Base-by-base conservation (phyloP, 2,329 filamentous ascomycete genomes). In the Incumbomyces delicatus region DNA sequence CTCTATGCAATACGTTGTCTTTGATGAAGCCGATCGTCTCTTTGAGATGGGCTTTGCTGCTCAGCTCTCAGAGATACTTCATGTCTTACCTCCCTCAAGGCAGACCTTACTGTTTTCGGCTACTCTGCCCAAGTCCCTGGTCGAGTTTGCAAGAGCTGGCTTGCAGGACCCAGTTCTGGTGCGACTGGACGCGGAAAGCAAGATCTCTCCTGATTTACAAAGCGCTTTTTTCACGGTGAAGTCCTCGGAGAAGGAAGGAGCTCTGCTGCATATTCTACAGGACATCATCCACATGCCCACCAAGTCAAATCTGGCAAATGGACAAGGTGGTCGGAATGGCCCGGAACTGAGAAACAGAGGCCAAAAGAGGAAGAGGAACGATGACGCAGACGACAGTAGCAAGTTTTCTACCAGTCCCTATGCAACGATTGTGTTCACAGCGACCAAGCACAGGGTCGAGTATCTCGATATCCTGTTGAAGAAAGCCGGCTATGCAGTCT, bases 31-130 rank as follows among this genome's bases (percentile, higher is more conserved):
- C 1, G 92, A 98, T 73, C 79, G 92, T 45, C 73, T 98, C 16
- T 98, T 98, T 65, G 92, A 98, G 63, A 95, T 98, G 90, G 94
- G 92, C 57, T 98, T 98, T 62, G 88, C 89, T 3, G 81, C 86
- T 2, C 92, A 98, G 61, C 72, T 98, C 56, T 84, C 85, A 1
- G 92, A 98, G 63, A 96, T 96, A 71, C 70, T 98, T 43, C 81
- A 95, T 60, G 85, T 88, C 0, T 71, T 98, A 13, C 92, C 94
- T 1, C 71, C 78, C 0, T 85, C 82, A 18, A 77, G 94, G 49
- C 92, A 98, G 62, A 98, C 89, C 2, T 70, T 96, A 6, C 74
- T 98, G 1, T 98, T 98, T 65, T 98, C 92, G 30, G 92, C 92
- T 0, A 98, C 92, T 0, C 72, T 98, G 16, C 92, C 92, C 1